Base-by-base conservation (phyloP, 768 basidiomycete species). In the Chalciporus chontae region DNA sequence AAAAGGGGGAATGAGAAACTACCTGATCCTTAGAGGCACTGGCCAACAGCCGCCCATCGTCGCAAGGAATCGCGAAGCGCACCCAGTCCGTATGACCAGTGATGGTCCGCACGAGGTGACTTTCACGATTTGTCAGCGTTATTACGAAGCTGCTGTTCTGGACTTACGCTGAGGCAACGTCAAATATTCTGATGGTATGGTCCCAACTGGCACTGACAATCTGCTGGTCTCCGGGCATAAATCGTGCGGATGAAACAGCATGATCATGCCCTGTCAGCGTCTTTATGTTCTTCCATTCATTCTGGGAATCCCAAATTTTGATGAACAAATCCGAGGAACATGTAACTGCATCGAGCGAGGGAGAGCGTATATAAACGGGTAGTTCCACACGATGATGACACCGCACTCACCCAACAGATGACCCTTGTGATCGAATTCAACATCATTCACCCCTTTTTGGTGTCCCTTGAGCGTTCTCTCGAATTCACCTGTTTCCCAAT, bases 401-500 rank as follows among this genome's bases (percentile, higher is more conserved):
- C 2, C 3, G 23, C 5, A 68, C 74, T 54, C 62, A 91, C 93
- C 91, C 56, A 94, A 72, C 23, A 87, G 67, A 57, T 81, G 83
- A 29, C 93, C 93, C 71, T 89, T 91, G 52, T 83, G 80, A 68
- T 94, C 90, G 63, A 87, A 95, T 65, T 93, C 88, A 47, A 89
- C 82, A 69, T 94, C 93, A 65, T 81, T 82, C 24, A 94, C 85
- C 17, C 85, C 81, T 65, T 89, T 90, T 29, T 93, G 94, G 72
- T 95, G 93, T 7, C 92, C 90, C 69, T 94, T 94, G 51, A 94
- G 69, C 9, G 93, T 94, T 56, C 90, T 72, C 68, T 95, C 93
- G 65, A 93, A 88, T 58, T 94, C 92, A 37, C 93, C 93, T 26
- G 88, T 87, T 66, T 95, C 93, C 92, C 92, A 95, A 60, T 95